Conservation (phyloP, 176 grass and related monocot genomes). For the Pontederia crassipes region DNA sequence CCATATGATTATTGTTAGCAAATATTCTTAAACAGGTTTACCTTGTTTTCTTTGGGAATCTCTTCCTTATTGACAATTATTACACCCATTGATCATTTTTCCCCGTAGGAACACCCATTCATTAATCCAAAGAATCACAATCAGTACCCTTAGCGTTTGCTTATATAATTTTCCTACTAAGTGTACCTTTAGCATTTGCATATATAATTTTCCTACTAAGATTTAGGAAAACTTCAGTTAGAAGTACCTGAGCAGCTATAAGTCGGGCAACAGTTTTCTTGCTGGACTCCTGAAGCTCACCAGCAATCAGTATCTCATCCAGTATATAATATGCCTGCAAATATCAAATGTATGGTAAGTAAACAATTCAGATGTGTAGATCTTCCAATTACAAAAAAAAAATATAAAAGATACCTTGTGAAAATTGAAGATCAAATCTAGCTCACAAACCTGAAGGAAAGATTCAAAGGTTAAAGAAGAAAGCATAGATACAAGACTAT, state of each 20-base stretch:
- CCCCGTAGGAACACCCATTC: too few relatives aligned
- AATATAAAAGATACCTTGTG: constrained; percentile 59
- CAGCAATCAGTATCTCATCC: constrained; percentile 92
- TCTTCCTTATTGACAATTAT: too few relatives aligned
- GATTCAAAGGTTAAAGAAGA: constrained; percentile 6
- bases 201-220: neutral
- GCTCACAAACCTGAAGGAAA: constrained; percentile 67
- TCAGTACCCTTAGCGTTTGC: too few relatives aligned
- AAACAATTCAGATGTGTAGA: constrained; percentile 5
- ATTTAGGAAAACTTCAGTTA: neutral
- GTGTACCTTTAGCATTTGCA: too few relatives aligned
- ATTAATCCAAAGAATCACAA: too few relatives aligned
- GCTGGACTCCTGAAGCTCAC: constrained; percentile 96
- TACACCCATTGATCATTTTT: too few relatives aligned
- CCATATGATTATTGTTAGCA: too few relatives aligned
- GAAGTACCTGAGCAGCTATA: constrained; percentile 78
- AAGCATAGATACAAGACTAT: neutral
- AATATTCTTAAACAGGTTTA: too few relatives aligned
- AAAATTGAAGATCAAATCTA: constrained; percentile 99
- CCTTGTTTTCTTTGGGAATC: too few relatives aligned
- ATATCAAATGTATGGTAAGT: constrained; percentile 10
- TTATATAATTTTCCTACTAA: too few relatives aligned
- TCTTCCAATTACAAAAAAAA: neutral
- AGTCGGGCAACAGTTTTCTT: constrained; percentile 93
- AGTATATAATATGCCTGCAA: constrained; percentile 87